Base-by-base conservation (phyloP, 208 protist species). In the Leishmania mexicana region DNA sequence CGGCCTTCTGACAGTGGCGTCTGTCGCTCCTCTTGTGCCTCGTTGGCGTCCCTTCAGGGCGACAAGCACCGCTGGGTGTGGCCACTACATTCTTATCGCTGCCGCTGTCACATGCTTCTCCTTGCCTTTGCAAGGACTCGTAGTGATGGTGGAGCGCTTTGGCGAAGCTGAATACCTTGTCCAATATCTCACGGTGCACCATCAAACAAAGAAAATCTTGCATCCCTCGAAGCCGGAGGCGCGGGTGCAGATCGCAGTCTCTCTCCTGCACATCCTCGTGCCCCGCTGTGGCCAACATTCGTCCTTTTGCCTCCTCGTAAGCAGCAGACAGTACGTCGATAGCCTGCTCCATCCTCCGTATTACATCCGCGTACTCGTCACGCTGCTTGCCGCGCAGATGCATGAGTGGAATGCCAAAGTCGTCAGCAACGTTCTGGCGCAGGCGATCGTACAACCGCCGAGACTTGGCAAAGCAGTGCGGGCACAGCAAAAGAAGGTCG, bases 401-500 rank as follows among this genome's bases (percentile, higher is more conserved):
- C 5, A 60, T 58, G 31, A 93, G 72, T 21, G 89, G 91, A 78
- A 93, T 87, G 71, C 87, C 86, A 83, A 89, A 93, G 72, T 89
- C 85, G 11, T 75, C 79, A 24, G 85, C 85, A 2, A 93, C 77
- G 42, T 75, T 51, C 47, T 54, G 49, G 19, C 84, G 73, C 76
- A 88, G 86, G 35, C 62, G 35, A 21, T 89, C 86, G 65, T 92
- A 92, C 1, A 88, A n/a, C 4, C 5, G 38, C 35, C 85, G 79
- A n/a, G 85, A 80, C 58, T 35, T 79, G 40, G 85, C 82, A 83
- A 95, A 95, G 81, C 88, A 95, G 31, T 19, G 77, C 31, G 87
- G 87, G 75, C 89, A 94, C 47, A 94, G 60, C 42, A 94, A 84
- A 65, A 95, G 81, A 47, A 95, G 67, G 54, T 95, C 91, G 80